Evolutionary conservation across 257 asterid species (phyloP).

Genomic region (Penstemon davidsonii): DNA sequence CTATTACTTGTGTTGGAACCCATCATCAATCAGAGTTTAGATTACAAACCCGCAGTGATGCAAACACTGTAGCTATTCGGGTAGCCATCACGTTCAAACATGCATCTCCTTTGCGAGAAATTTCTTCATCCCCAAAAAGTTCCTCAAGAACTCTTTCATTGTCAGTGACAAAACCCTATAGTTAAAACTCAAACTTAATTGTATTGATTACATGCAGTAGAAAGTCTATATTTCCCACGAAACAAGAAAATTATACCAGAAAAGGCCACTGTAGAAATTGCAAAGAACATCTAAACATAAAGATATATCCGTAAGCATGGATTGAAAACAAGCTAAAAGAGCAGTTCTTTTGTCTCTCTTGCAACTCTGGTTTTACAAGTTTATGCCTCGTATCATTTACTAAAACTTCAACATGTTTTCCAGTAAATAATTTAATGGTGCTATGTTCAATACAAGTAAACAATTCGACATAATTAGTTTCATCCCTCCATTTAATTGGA

Average conservation of each 20-base stretch:
- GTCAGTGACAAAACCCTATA: constrained; percentile 87
- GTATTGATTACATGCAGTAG: constrained; percentile 14
- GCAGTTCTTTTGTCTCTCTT: constrained; percentile 1
- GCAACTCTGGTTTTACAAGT: constrained; percentile 17
- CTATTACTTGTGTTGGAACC: constrained; percentile 23
- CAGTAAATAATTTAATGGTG: constrained; percentile 6
- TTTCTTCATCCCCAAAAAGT: constrained; percentile 93
- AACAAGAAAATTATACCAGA: constrained; percentile 13
- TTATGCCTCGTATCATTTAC: constrained; percentile 17
- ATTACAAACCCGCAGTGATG: constrained; percentile 80
- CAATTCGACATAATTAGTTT: constrained; percentile 9
- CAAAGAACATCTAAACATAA: background rate
- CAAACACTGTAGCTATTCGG: constrained; percentile 92
- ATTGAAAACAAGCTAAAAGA: constrained; percentile 16
- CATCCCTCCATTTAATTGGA: background rate
- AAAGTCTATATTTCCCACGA: constrained; percentile 23
- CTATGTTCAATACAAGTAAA: constrained; percentile 8
- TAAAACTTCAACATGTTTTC: background rate
- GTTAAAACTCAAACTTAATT: constrained; percentile 11
- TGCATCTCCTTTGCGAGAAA: constrained; percentile 71
- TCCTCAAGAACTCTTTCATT: constrained; percentile 95
- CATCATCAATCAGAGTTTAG: constrained; percentile 17
- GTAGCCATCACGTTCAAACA: constrained; percentile 85
- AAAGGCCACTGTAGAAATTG: background rate
- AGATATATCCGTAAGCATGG: background rate